Evolutionary conservation across 345 rosid species (phyloP).

Genomic region (Geranium rotundifolium): DNA sequence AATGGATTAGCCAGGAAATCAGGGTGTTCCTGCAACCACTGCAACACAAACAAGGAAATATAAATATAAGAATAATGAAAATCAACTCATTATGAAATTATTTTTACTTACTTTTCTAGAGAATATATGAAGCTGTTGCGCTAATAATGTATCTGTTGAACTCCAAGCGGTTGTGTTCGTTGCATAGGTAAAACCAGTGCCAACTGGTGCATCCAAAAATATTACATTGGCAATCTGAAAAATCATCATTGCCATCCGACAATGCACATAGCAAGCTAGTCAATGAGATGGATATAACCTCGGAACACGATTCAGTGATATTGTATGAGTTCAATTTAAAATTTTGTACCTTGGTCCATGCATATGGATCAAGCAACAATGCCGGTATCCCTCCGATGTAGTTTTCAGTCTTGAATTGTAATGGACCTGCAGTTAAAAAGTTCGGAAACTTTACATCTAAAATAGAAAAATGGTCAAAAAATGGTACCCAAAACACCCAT

Average conservation of each 20-base stretch:
- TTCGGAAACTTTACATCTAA: no score
- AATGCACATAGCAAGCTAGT: background rate
- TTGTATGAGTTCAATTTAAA: background rate
- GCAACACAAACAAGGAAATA: background rate
- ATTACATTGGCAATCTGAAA: background rate
- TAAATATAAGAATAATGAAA: no score
- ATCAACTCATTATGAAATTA: background rate
- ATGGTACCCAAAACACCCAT: no score
- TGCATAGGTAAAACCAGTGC: background rate
- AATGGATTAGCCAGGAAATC: conserved; percentile 13
- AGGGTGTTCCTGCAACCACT: conserved; percentile 19
- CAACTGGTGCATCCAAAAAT: background rate
- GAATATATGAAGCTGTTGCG: background rate
- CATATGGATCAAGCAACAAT: conserved; percentile 3
- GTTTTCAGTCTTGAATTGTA: conserved; percentile 4
- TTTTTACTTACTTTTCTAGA: background rate
- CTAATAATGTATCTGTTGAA: background rate
- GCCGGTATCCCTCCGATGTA: conserved; percentile 16
- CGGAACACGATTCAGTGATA: background rate
- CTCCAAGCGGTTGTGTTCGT: background rate
- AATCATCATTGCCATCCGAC: background rate
- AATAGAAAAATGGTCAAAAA: no score
- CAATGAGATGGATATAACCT: background rate
- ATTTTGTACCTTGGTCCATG: conserved; percentile 23
- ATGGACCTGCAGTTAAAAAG: conserved; percentile 10